Conservation (phyloP, 495 filamentous ascomycete species). For the Neurospora tetraspora region DNA sequence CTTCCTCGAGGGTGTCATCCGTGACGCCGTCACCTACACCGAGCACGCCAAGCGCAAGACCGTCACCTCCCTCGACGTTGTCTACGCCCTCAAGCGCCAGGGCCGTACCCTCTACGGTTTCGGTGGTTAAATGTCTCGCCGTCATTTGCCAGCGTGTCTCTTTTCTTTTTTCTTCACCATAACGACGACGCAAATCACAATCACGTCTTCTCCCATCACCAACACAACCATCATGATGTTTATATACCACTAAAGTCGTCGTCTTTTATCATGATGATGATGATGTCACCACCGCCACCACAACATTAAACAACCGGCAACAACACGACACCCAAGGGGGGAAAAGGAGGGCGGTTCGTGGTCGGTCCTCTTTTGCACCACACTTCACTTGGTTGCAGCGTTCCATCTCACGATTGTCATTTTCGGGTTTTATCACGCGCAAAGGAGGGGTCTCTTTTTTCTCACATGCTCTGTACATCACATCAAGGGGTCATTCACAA, state of each 20-base stretch:
- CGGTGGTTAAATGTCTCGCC: slow-evolving; percentile 61
- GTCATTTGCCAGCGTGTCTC: background rate
- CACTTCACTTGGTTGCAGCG: background rate
- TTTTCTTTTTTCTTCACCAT: slow-evolving; percentile 2
- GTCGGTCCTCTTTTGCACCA: background rate
- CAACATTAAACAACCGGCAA: background rate
- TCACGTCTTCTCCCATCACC: background rate
- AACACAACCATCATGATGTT: background rate
- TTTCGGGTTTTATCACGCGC: background rate
- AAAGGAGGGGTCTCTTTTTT: background rate
- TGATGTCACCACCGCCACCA: background rate
- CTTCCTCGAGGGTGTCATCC: slow-evolving; percentile 99
- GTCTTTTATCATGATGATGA: background rate
- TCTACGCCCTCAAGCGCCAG: slow-evolving; percentile 89
- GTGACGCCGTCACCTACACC: slow-evolving; percentile 96
- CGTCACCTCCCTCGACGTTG: slow-evolving; percentile 87
- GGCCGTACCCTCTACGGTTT: slow-evolving; percentile 95
- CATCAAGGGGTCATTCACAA: background rate
- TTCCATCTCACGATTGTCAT: background rate
- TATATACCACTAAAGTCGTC: background rate
- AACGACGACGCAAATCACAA: background rate
- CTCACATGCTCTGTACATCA: background rate
- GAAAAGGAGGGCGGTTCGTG: background rate
- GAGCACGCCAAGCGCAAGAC: slow-evolving; percentile 98
- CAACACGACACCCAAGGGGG: background rate